Conservation (phyloP, 306 rosid species). For the Vigna angularis region DNA sequence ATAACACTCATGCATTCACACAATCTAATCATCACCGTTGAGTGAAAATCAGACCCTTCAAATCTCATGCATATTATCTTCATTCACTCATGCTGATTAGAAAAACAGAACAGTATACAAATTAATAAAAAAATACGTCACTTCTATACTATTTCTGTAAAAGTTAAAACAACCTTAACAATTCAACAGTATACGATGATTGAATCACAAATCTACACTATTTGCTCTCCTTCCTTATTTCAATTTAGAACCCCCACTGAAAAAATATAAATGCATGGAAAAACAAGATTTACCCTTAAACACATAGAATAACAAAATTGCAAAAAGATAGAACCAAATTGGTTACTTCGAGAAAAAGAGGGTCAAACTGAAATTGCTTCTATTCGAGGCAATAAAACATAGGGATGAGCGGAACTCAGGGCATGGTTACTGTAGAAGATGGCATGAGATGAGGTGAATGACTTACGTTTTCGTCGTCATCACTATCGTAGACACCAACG, state of each 20-base stretch:
- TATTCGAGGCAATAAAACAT: background rate
- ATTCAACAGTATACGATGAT: background rate
- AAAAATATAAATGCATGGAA: background rate
- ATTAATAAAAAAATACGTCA: too few species aligned
- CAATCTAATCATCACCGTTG: background rate
- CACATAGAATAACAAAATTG: background rate
- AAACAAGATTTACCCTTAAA: background rate
- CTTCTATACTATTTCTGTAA: too few species aligned
- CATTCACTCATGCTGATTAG: background rate
- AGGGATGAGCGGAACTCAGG: background rate
- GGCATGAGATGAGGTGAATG: background rate
- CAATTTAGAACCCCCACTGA: background rate
- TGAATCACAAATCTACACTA: background rate
- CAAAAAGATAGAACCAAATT: slow-evolving; percentile 11
- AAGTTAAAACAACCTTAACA: too few species aligned
- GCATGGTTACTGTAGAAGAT: background rate
- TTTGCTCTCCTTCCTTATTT: background rate
- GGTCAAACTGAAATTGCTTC: background rate
- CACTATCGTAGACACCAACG: slow-evolving; percentile 86
- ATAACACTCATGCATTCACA: background rate
- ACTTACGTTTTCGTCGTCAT: slow-evolving; percentile 83
- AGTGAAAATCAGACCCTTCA: background rate
- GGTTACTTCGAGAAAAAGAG: background rate
- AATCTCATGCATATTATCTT: background rate
- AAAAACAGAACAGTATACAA: background rate